A percentile compares a stretch with the other conserved stretches of the same genome.
Conservation (phyloP, 208 protist species). For the Trypanosoma caninum region DNA sequence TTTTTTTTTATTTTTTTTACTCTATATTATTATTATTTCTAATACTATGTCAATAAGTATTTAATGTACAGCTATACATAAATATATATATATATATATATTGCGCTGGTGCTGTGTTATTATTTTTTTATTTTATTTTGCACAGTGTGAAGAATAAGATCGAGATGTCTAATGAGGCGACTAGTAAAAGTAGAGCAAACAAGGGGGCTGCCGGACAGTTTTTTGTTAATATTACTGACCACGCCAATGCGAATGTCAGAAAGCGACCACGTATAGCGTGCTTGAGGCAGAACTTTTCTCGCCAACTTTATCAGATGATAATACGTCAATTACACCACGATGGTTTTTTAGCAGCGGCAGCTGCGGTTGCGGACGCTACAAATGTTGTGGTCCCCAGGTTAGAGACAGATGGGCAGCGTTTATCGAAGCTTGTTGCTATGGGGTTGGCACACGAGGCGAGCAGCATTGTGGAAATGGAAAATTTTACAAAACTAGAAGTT, state of each 20-base stretch:
- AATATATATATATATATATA: not conserved
- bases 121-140: not conserved
- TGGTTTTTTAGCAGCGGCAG: slow-evolving; percentile 65
- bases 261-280: slow-evolving; percentile 54
- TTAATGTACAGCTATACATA: not conserved
- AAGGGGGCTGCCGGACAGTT: not conserved
- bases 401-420: slow-evolving; percentile 39
- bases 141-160: not conserved
- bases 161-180: not conserved
- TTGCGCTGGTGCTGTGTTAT: not conserved
- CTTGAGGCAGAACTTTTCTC: slow-evolving; percentile 40
- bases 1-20: not conserved
- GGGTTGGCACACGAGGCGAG: slow-evolving; percentile 49
- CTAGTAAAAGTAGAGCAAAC: not conserved
- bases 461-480: slow-evolving; percentile 28
- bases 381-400: slow-evolving; percentile 52
- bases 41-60: not conserved
- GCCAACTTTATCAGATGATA: slow-evolving; percentile 74
- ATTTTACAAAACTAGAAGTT: slow-evolving; percentile 43
- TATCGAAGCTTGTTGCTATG: slow-evolving; percentile 39
- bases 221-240: not conserved
- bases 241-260: slow-evolving; percentile 9
- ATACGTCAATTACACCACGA: slow-evolving; percentile 82
- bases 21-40: not conserved
- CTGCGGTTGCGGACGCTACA: slow-evolving; percentile 69